A percentile compares a stretch with the other conserved stretches of the same genome.
Conservation (phyloP, 257 asterid genomes). For the Nicotiana tabacum region DNA sequence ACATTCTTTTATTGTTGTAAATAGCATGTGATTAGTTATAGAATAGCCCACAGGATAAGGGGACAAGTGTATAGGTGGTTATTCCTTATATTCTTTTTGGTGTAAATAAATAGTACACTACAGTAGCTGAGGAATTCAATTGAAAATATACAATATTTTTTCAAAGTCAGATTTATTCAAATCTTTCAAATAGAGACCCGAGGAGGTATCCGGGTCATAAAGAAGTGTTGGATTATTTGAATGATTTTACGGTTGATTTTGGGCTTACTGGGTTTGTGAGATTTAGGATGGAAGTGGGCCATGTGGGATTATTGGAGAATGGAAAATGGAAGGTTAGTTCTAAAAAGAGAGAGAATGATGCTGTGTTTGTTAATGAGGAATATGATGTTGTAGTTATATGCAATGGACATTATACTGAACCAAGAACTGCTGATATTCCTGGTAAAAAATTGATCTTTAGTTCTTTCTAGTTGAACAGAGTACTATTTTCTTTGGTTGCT, state of each 20-base stretch:
- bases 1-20: too few species aligned
- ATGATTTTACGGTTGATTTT: conserved; percentile 61
- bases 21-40: too few species aligned
- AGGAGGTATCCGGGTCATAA: conserved; percentile 82
- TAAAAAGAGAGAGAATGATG: conserved; percentile 25
- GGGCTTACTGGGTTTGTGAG: conserved; percentile 55
- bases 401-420: conserved; percentile 85
- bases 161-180: too few species aligned
- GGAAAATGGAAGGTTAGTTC: conserved; percentile 65
- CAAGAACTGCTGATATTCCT: conserved; percentile 70
- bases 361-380: conserved; percentile 31
- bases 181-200: conserved; percentile 37
- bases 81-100: too few species aligned
- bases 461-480: not conserved
- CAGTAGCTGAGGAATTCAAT: too few species aligned
- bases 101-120: too few species aligned
- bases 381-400: conserved; percentile 92
- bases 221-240: conserved; percentile 71
- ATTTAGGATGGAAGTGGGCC: conserved; percentile 63
- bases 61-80: too few species aligned
- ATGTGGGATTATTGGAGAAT: conserved; percentile 43
- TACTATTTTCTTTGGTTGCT: not conserved
- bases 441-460: conserved; percentile 33
- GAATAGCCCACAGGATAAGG: too few species aligned
- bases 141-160: too few species aligned